phyloP scores from a whole-genome alignment of 2,329 filamentous ascomycete species.

The Paracorniculantispora psalliotae region DNA sequence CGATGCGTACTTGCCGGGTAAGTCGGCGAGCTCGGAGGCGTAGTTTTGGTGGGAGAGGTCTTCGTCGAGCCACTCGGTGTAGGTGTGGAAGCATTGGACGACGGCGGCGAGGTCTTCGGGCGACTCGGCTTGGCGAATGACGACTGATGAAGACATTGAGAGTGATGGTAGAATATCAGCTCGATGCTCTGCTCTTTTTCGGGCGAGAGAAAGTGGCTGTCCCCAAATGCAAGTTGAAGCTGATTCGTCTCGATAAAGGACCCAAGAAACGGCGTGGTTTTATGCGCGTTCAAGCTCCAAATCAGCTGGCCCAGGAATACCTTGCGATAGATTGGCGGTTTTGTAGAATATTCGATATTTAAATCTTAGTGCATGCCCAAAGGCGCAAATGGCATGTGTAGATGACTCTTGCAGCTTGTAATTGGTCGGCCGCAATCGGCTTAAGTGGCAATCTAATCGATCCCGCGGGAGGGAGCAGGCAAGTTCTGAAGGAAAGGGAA shows the following conservation, averaged over 20 bases:
- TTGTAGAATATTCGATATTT: not conserved
- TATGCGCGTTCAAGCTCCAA: no score
- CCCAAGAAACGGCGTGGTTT: no score
- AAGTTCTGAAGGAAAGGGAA: no score
- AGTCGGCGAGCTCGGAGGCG: conserved; percentile 17
- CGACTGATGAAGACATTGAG: not conserved
- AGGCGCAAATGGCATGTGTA: not conserved
- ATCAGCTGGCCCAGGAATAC: not conserved
- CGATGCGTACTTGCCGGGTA: conserved; percentile 24
- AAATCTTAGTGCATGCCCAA: not conserved
- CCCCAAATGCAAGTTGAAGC: no score
- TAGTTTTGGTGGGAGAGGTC: conserved; percentile 26
- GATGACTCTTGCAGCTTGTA: not conserved
- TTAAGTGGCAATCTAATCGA: no score
- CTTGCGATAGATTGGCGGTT: no score
- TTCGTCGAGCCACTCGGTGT: conserved; percentile 23
- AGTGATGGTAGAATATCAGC: no score
- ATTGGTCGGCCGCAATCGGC: not conserved
- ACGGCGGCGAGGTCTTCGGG: conserved; percentile 18
- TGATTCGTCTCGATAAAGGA: no score
- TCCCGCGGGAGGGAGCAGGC: no score
- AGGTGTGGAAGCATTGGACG: conserved; percentile 21
- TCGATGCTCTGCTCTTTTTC: no score
- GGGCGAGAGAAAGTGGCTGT: no score
- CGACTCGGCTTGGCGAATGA: conserved; percentile 20